Evolutionary conservation across 2,329 filamentous ascomycete genomes (phyloP).

Genomic region (Apiospora aurea): DNA sequence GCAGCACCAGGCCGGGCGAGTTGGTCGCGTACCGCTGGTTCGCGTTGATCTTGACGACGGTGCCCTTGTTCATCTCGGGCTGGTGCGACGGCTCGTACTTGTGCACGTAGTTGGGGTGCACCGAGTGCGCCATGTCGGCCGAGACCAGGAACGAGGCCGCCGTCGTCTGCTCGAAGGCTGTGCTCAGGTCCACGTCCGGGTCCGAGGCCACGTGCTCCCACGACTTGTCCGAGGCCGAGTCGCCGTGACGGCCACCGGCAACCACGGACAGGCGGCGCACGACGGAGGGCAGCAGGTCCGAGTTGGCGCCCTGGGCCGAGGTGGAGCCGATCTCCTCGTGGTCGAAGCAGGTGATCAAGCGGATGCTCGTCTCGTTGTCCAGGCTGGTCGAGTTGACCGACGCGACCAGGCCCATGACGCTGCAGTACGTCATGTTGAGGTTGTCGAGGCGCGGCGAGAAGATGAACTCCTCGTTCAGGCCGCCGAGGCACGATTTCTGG

Average conservation of each 20-base stretch:
- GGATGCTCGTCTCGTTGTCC: slow-evolving; percentile 80
- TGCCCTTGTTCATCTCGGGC: slow-evolving; percentile 89
- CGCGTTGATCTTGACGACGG: slow-evolving; percentile 97
- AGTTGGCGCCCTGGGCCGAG: slow-evolving; percentile 92
- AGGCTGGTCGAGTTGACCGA: slow-evolving; percentile 73
- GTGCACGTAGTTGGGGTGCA: slow-evolving; percentile 91
- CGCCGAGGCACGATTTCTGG: slow-evolving; percentile 87
- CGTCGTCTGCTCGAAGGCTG: slow-evolving; percentile 92
- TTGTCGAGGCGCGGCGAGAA: slow-evolving; percentile 97
- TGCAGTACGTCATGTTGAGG: slow-evolving; percentile 94
- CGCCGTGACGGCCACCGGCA: slow-evolving; percentile 60
- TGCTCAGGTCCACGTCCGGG: slow-evolving; percentile 68
- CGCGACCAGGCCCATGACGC: slow-evolving; percentile 82
- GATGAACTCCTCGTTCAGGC: slow-evolving; percentile 91
- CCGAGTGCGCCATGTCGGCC: slow-evolving; percentile 96
- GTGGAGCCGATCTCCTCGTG: slow-evolving; percentile 96
- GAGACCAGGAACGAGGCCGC: slow-evolving; percentile 92
- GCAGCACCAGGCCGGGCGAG: slow-evolving; percentile 88
- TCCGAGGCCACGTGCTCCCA: slow-evolving; percentile 65
- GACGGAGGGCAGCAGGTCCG: slow-evolving; percentile 87
- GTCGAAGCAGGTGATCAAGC: slow-evolving; percentile 93
- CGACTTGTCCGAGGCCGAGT: slow-evolving; percentile 66
- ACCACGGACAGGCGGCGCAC: slow-evolving; percentile 86
- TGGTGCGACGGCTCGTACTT: slow-evolving; percentile 94
- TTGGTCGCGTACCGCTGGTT: slow-evolving; percentile 98